Evolutionary conservation across 2,329 filamentous ascomycete genomes (phyloP).

Genomic region (Drechmeria coniospora): DNA sequence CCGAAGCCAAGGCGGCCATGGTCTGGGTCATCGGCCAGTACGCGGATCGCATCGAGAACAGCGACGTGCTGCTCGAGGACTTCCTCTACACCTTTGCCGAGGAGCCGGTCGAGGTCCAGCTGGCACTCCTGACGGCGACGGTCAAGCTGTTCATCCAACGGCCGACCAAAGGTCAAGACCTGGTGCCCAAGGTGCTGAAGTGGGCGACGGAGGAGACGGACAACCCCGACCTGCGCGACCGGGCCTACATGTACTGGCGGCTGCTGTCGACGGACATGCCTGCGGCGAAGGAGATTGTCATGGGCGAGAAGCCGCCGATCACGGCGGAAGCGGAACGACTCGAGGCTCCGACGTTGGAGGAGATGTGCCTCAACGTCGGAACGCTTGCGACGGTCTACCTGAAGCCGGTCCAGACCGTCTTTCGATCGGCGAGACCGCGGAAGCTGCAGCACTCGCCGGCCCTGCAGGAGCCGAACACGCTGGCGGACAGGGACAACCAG

Average conservation of each 20-base stretch:
- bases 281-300: constrained; percentile 74
- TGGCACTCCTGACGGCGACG: constrained; percentile 85
- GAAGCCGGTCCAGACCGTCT: constrained; percentile 94
- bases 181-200: constrained; percentile 89
- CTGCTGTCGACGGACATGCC: constrained; percentile 83
- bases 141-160: constrained; percentile 97
- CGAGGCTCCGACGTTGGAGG: constrained; percentile 79
- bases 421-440: constrained; percentile 71
- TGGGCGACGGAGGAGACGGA: constrained; percentile 99
- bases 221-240: constrained; percentile 87
- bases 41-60: constrained; percentile 93
- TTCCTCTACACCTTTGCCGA: constrained; percentile 90
- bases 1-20: constrained; percentile 95
- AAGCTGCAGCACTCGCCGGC: constrained; percentile 72
- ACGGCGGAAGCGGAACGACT: constrained; percentile 92
- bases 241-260: constrained; percentile 99
- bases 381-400: constrained; percentile 94
- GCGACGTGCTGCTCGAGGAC: constrained; percentile 82
- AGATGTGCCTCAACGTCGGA: constrained; percentile 93
- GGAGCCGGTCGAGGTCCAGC: constrained; percentile 87
- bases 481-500: constrained; percentile 35
- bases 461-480: constrained; percentile 56
- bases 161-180: constrained; percentile 81
- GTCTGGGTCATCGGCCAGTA: constrained; percentile 99
- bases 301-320: constrained; percentile 94